Evolutionary conservation across 2,329 filamentous ascomycete species (phyloP).

Genomic region (Monilinia fructigena): DNA sequence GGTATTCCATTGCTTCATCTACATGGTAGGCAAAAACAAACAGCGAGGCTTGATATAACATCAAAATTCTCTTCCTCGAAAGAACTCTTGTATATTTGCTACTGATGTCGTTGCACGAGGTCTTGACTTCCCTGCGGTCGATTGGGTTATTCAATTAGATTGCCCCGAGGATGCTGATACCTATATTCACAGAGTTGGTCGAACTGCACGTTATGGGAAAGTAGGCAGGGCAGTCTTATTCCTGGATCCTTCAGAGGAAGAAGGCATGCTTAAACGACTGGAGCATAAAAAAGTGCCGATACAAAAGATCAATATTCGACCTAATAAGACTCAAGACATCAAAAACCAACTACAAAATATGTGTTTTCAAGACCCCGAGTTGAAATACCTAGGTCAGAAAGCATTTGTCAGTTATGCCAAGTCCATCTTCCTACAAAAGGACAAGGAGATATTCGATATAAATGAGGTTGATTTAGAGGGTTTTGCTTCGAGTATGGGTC

Average conservation of each 20-base stretch:
- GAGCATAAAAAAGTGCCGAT: conserved; percentile 89
- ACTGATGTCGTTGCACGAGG: conserved; percentile 94
- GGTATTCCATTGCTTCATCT: conserved; percentile 91
- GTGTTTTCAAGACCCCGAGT: conserved; percentile 90
- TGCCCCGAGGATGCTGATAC: conserved; percentile 96
- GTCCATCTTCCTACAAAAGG: conserved; percentile 82
- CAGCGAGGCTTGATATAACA: conserved; percentile 83
- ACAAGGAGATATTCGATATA: conserved; percentile 88
- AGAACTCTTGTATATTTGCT: conserved; percentile 85
- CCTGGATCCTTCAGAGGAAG: conserved; percentile 86
- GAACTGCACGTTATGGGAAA: conserved; percentile 90
- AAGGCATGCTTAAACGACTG: conserved; percentile 82
- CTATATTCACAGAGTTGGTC: conserved; percentile 93
- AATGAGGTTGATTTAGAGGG: conserved; percentile 81
- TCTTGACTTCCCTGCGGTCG: conserved; percentile 92
- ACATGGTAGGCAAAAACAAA: conserved; percentile 90
- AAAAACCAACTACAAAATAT: conserved; percentile 84
- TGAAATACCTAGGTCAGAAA: conserved; percentile 95
- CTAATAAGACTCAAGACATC: conserved; percentile 87
- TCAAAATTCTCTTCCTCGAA: conserved; percentile 75
- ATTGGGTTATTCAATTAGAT: conserved; percentile 99
- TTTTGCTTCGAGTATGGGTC: conserved; percentile 78
- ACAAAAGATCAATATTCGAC: conserved; percentile 78
- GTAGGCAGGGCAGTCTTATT: conserved; percentile 87
- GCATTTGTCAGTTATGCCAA: conserved; percentile 89